phyloP scores from a whole-genome alignment of 2,329 filamentous ascomycete species.

The Talaromyces marneffei region DNA sequence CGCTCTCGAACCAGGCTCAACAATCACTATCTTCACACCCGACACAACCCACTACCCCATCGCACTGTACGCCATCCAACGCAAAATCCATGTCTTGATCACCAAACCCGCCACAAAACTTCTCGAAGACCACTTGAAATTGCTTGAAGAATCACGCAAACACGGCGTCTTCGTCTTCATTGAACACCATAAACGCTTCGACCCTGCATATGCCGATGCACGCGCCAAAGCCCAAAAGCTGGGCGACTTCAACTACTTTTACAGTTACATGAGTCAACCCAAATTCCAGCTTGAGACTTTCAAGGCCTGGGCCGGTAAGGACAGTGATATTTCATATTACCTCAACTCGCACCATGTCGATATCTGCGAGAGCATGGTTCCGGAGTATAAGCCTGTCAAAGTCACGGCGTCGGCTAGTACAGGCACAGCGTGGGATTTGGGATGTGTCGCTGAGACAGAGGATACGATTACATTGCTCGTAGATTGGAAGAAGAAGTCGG shows the following conservation, averaged over 20 bases:
- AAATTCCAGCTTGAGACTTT: slow-evolving; percentile 91
- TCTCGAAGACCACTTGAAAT: slow-evolving; percentile 69
- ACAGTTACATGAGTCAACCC: slow-evolving; percentile 91
- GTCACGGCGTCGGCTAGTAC: slow-evolving; percentile 74
- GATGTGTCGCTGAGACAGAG: slow-evolving; percentile 75
- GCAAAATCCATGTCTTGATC: slow-evolving; percentile 81
- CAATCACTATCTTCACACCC: slow-evolving; percentile 93
- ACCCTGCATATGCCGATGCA: slow-evolving; percentile 87
- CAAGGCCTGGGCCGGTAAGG: slow-evolving; percentile 86
- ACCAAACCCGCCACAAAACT: slow-evolving; percentile 90
- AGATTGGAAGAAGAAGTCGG: slow-evolving; percentile 72
- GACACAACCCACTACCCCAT: slow-evolving; percentile 91
- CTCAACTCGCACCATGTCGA: slow-evolving; percentile 93
- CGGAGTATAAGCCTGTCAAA: slow-evolving; percentile 69
- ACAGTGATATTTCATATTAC: slow-evolving; percentile 93
- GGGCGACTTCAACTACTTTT: slow-evolving; percentile 98
- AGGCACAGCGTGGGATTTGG: slow-evolving; percentile 71
- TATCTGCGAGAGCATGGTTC: slow-evolving; percentile 86
- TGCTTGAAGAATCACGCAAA: slow-evolving; percentile 66
- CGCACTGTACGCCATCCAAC: slow-evolving; percentile 83
- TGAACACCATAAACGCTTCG: slow-evolving; percentile 95
- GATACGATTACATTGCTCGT: slow-evolving; percentile 90
- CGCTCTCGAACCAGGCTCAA: slow-evolving; percentile 70
- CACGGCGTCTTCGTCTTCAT: slow-evolving; percentile 83
- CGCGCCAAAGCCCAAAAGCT: slow-evolving; percentile 67